Percentiles rank a stretch among this genome's conserved stretches.
These are phyloP conservation scores for Centrapalus pauciflorus DNA, from an alignment of 129 eudicot species.

Conservation along the genomic window DNA sequence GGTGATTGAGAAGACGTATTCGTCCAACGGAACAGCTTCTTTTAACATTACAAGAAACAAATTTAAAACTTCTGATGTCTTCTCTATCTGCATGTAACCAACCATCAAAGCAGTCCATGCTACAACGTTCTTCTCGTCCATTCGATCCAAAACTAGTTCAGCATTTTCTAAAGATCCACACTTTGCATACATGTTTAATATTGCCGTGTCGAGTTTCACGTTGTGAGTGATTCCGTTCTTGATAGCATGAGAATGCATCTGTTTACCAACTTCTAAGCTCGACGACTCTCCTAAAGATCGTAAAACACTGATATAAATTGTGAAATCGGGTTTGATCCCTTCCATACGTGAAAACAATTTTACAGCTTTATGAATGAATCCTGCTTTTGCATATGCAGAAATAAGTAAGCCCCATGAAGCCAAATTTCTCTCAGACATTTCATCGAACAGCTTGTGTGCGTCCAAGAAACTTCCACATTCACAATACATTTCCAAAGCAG, in stretches of 20 bases:
- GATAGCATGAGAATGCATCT: conserved; percentile 32
- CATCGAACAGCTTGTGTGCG: conserved; percentile 36
- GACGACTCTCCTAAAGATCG: conserved; percentile 16
- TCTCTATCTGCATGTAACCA: conserved; percentile 26
- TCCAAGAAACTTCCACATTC: conserved; percentile 26
- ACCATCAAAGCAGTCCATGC: conserved; percentile 44
- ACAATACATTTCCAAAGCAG: conserved; percentile 21
- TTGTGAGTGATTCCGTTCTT: conserved; percentile 23
- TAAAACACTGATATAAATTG: conserved; percentile 25
- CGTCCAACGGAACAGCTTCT: conserved; percentile 29
- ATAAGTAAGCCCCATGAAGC: conserved; percentile 33
- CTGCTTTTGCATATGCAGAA: conserved; percentile 27
- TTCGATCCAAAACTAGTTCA: conserved; percentile 15
- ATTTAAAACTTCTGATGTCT: conserved; percentile 22
- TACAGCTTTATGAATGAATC: conserved; percentile 18
- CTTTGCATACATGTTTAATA: conserved; percentile 39
- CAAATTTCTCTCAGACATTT: conserved; percentile 32
- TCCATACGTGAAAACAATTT: conserved; percentile 24
- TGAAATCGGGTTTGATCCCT: background rate
- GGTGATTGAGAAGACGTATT: conserved; percentile 36
- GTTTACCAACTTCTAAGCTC: conserved; percentile 35
- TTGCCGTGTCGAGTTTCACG: conserved; percentile 14
- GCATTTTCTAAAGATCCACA: conserved; percentile 41
- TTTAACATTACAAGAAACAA: conserved; percentile 26
- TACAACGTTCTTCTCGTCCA: conserved; percentile 34